Percentiles rank a stretch among this genome's conserved stretches.
Conservation (phyloP, 257 asterid genomes). For the Jaltomata sinuosa region DNA sequence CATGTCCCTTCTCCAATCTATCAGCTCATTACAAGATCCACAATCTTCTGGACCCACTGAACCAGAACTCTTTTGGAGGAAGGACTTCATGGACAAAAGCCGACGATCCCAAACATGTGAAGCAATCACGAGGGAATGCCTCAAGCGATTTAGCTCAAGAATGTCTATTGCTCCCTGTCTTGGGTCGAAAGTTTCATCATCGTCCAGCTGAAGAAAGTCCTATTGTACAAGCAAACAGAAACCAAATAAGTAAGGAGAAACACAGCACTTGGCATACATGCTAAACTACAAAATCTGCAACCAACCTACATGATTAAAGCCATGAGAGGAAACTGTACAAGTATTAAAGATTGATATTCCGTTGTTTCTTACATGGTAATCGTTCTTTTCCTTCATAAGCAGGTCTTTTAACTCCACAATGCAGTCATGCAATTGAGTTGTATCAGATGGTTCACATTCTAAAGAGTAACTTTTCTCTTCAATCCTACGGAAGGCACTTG, state of each 20-base stretch:
- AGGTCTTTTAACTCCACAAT: slow-evolving; percentile 45
- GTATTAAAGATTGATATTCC: not conserved
- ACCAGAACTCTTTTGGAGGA: slow-evolving; percentile 34
- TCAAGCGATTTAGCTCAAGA: slow-evolving; percentile 67
- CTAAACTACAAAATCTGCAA: not conserved
- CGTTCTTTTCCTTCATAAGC: slow-evolving; percentile 40
- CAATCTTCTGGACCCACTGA: slow-evolving; percentile 25
- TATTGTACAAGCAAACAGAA: slow-evolving; percentile 10
- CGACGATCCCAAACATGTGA: slow-evolving; percentile 74
- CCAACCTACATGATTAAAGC: not conserved
- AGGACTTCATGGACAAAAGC: slow-evolving; percentile 44
- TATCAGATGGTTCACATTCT: slow-evolving; percentile 39
- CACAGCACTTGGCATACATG: not conserved
- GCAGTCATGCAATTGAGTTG: slow-evolving; percentile 38
- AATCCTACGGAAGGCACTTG: slow-evolving; percentile 41
- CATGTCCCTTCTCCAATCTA: slow-evolving; percentile 26
- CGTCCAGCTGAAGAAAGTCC: slow-evolving; percentile 47
- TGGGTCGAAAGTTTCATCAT: slow-evolving; percentile 13
- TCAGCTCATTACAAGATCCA: slow-evolving; percentile 12
- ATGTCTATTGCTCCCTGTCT: slow-evolving; percentile 40
- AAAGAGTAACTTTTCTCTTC: slow-evolving; percentile 38
- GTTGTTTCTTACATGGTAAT: slow-evolving; percentile 41
- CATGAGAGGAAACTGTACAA: not conserved
- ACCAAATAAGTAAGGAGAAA: not conserved
- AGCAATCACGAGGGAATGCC: slow-evolving; percentile 57